Evolutionary conservation across 2,329 filamentous ascomycete species (phyloP).

Genomic region (Nemania abortiva): DNA sequence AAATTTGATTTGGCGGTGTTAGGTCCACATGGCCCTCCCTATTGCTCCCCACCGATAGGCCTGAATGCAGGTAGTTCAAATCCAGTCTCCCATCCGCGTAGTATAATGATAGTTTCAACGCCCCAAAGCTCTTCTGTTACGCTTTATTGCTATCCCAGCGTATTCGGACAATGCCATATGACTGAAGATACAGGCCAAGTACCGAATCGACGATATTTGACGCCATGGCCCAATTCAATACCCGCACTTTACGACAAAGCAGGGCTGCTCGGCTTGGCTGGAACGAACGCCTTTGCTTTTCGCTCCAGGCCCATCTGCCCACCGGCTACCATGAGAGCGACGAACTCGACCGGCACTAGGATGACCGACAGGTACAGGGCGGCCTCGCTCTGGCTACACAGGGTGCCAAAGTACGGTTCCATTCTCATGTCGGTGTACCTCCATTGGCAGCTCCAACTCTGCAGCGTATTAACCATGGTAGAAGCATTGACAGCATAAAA

Average conservation of each 20-base stretch:
- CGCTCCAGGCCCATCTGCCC: constrained; percentile 61
- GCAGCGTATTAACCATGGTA: constrained; percentile 63
- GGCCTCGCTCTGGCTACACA: constrained; percentile 68
- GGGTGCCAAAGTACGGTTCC: constrained; percentile 66
- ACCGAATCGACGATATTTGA: neutral
- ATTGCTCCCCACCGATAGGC: neutral
- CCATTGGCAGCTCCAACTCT: constrained; percentile 75
- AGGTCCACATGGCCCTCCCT: too few species aligned
- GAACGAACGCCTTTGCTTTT: constrained; percentile 45
- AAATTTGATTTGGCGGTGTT: too few species aligned
- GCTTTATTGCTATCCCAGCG: neutral
- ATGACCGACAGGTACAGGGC: constrained; percentile 67
- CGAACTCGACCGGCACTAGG: constrained; percentile 67
- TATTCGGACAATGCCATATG: neutral
- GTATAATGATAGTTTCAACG: neutral
- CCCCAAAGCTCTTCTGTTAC: neutral
- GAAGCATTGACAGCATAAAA: constrained; percentile 70
- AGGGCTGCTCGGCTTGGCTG: constrained; percentile 46
- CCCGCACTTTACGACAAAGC: constrained; percentile 39
- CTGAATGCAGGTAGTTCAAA: neutral
- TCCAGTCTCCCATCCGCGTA: neutral
- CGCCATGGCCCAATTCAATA: neutral
- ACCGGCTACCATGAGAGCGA: constrained; percentile 60
- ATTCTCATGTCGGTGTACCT: constrained; percentile 62
- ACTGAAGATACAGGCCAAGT: neutral